phyloP scores from a whole-genome alignment of 1,284 basidiomycete species.

The Boletus semigastroideus region DNA sequence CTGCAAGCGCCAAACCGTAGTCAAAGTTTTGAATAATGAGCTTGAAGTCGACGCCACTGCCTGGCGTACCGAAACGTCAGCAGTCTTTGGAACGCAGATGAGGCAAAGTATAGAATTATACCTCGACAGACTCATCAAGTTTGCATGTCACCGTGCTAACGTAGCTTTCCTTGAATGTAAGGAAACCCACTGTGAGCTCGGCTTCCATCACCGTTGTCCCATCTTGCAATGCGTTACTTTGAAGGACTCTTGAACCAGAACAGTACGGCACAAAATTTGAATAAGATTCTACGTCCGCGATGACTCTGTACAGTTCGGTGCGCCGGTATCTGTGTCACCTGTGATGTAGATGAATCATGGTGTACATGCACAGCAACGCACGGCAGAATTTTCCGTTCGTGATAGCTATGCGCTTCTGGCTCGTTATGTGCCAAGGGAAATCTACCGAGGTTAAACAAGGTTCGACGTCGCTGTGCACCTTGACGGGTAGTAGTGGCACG shows the following conservation, averaged over 20 bases:
- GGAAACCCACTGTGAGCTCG: constrained; percentile 88
- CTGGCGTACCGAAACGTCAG: constrained; percentile 31
- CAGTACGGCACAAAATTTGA: constrained; percentile 90
- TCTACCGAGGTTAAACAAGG: constrained; percentile 41
- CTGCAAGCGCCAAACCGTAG: constrained; percentile 80
- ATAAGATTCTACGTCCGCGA: constrained; percentile 88
- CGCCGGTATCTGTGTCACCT: constrained; percentile 60
- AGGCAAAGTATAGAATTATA: constrained; percentile 12
- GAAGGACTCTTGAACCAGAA: constrained; percentile 70
- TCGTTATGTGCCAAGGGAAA: constrained; percentile 35
- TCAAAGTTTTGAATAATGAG: constrained; percentile 83
- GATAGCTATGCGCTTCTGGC: constrained; percentile 44
- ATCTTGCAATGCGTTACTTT: constrained; percentile 30
- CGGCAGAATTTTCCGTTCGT: constrained; percentile 77
- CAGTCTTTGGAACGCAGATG: neutral
- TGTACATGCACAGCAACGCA: constrained; percentile 41
- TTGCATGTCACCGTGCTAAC: constrained; percentile 80
- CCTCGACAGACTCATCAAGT: constrained; percentile 78
- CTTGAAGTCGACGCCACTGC: constrained; percentile 81
- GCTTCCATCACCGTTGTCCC: constrained; percentile 66
- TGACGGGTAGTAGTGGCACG: constrained; percentile 7
- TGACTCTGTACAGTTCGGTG: constrained; percentile 80
- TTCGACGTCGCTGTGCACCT: constrained; percentile 15
- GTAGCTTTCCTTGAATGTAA: constrained; percentile 86
- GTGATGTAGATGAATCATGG: constrained; percentile 1